Evolutionary conservation across 106 monocot genomes (phyloP), one percentile per base, ranked within the genome.

Genomic region (Dendrobium catenatum): DNA sequence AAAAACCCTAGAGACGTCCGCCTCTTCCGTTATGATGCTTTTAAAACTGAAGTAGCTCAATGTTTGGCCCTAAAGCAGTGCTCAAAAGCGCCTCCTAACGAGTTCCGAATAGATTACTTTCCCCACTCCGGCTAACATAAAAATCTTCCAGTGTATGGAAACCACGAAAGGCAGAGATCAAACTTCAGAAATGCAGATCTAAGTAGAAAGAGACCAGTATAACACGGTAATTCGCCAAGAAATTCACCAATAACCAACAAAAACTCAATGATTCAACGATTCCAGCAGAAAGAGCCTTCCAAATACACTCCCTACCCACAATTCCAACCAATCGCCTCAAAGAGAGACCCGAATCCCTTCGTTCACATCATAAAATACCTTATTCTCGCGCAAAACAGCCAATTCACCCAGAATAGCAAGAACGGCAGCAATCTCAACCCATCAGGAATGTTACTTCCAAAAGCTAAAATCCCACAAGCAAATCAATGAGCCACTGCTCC

Each of bases 141-240:
- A 61, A 61, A 5, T 22, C 0, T 61, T 1, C 11, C 70, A 0
- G 2, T 70, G 24, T 37, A 13, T 0, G 26, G 15, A 70, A 31
- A 11, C 4, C 27, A 16, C 27, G 33, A 72, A 16, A 72, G 11
- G 27, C 13, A 11, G 29, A 72, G 3, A 72, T 72, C 13, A 72
- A 70, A 73, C 0, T 75, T 22, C 43, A 75, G 74, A 20, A 75
- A 42, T 31, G 74, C 43, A 75, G 74, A 75, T 75, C 74, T 44
- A 44, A 42, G n/a, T 2, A 75, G 74, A 74, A 73, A 9, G 19
- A 43, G 42, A 42, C 42, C 4, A 20, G 18, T 43, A 41, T 22
- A 64, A 64, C 64, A 7, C 64, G 22, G 64, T 2, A 22, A 74
- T 19, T 75, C 16, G 0, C 72, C 15, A 15, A 75, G 19, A 75